Evolutionary conservation across 2,329 filamentous ascomycete species (phyloP).

Genomic region (Lizonia empirigonia): DNA sequence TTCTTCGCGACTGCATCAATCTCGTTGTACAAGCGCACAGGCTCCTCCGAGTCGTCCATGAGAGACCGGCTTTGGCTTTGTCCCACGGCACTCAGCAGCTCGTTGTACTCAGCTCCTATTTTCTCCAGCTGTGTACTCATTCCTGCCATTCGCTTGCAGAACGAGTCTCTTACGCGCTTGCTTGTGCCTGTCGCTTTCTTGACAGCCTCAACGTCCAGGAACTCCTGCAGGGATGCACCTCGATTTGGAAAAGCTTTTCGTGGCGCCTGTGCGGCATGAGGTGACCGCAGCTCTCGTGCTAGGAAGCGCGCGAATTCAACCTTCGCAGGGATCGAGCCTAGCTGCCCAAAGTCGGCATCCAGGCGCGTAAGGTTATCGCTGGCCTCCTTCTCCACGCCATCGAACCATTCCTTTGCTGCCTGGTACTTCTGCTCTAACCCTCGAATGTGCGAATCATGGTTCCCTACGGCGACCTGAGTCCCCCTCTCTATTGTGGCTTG

Average conservation of each 20-base stretch:
- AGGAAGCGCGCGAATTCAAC: constrained; percentile 64
- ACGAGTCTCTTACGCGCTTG: constrained; percentile 65
- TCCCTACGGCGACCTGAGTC: constrained; percentile 83
- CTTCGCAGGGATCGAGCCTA: constrained; percentile 68
- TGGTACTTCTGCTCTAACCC: constrained; percentile 72
- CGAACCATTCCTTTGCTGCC: constrained; percentile 73
- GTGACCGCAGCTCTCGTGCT: constrained; percentile 40
- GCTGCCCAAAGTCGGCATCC: constrained; percentile 70
- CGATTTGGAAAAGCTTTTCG: constrained; percentile 33
- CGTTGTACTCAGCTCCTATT: constrained; percentile 51
- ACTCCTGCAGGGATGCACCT: constrained; percentile 47
- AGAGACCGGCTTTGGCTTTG: constrained; percentile 59
- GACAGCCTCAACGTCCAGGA: constrained; percentile 76
- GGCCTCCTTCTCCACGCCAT: constrained; percentile 71
- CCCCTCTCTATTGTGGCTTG: constrained; percentile 79
- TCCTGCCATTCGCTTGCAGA: constrained; percentile 60
- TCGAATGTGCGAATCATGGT: constrained; percentile 76
- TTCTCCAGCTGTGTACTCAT: constrained; percentile 51
- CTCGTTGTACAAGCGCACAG: constrained; percentile 75
- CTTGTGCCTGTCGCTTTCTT: constrained; percentile 73
- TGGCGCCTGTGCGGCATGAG: constrained; percentile 28
- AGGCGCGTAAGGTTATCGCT: constrained; percentile 66
- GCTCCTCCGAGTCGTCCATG: constrained; percentile 65
- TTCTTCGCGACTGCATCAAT: constrained; percentile 86
- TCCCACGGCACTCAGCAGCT: constrained; percentile 52